Percentiles rank a stretch among this genome's conserved stretches.
phyloP scores from a whole-genome alignment of 768 basidiomycete species.

The Rhizopogon salebrosus region DNA sequence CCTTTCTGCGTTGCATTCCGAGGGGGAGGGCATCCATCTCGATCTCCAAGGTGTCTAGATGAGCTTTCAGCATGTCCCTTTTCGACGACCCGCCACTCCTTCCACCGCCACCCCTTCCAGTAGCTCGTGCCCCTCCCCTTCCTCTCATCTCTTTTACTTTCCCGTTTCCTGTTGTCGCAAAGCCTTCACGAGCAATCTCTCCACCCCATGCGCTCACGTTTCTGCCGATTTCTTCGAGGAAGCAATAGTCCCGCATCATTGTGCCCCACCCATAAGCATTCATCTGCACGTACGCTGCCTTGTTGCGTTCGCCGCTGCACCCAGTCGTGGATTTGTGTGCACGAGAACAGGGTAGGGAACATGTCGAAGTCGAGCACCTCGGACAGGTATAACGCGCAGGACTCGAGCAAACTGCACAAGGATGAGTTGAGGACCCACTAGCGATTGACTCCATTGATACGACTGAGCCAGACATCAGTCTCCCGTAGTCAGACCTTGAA shows the following conservation, averaged over 20 bases:
- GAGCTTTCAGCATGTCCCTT: conserved; percentile 60
- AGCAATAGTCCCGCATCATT: conserved; percentile 87
- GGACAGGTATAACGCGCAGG: conserved; percentile 75
- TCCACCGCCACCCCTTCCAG: conserved; percentile 24
- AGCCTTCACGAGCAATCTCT: conserved; percentile 63
- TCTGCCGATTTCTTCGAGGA: conserved; percentile 77
- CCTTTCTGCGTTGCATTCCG: conserved; percentile 76
- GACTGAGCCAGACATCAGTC: background rate
- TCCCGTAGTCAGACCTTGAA: no score
- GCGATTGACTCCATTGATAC: background rate
- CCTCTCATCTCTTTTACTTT: conserved; percentile 12
- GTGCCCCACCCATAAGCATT: conserved; percentile 80
- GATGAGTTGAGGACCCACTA: conserved; percentile 5
- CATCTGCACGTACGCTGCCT: conserved; percentile 71
- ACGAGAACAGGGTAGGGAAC: conserved; percentile 64
- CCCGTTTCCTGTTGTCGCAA: conserved; percentile 28
- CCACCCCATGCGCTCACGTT: conserved; percentile 69
- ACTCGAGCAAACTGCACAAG: conserved; percentile 48
- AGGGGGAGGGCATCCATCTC: conserved; percentile 71
- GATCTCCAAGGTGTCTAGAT: conserved; percentile 64
- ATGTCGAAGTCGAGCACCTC: conserved; percentile 64
- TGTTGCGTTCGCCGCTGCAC: conserved; percentile 73
- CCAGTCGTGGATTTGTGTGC: conserved; percentile 58
- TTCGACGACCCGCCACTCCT: conserved; percentile 38
- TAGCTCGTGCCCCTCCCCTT: conserved; percentile 21